Percentiles rank a stretch among this genome's conserved stretches.
Conservation (phyloP, 1,284 basidiomycete genomes). For the Volvariella volvacea region DNA sequence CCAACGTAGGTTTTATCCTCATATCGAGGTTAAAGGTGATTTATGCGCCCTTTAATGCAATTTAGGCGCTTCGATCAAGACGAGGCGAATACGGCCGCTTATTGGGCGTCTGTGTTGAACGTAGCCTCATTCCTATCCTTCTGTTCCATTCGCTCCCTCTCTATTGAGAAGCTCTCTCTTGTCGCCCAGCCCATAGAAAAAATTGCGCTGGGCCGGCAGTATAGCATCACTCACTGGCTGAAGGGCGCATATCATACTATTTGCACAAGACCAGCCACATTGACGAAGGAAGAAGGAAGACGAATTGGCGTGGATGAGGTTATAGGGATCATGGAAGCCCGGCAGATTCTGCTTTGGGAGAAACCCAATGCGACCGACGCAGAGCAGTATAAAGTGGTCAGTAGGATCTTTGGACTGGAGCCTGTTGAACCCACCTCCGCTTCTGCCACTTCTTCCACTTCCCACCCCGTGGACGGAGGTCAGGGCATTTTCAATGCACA, state of each 20-base stretch:
- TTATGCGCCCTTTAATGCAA: neutral
- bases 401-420: too few relatives aligned
- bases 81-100: conserved; percentile 21
- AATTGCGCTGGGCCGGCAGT: conserved; percentile 24
- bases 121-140: conserved; percentile 27
- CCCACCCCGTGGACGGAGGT: too few relatives aligned
- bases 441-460: too few relatives aligned
- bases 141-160: conserved; percentile 23
- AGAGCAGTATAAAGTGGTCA: conserved; percentile 4
- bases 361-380: conserved; percentile 13
- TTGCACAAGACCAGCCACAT: conserved; percentile 18
- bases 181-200: conserved; percentile 25
- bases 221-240: conserved; percentile 25
- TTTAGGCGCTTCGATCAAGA: conserved; percentile 21
- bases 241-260: conserved; percentile 28
- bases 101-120: conserved; percentile 32
- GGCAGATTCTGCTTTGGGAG: neutral
- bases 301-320: conserved; percentile 15
- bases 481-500: too few relatives aligned
- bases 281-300: conserved; percentile 22
- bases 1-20: conserved; percentile 21
- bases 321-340: too few relatives aligned
- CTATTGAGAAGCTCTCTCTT: conserved; percentile 22
- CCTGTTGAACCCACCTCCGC: too few relatives aligned
- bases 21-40: neutral